phyloP scores from a whole-genome alignment of 202 grass and related monocot genomes.

The Elaeis oleifera region DNA sequence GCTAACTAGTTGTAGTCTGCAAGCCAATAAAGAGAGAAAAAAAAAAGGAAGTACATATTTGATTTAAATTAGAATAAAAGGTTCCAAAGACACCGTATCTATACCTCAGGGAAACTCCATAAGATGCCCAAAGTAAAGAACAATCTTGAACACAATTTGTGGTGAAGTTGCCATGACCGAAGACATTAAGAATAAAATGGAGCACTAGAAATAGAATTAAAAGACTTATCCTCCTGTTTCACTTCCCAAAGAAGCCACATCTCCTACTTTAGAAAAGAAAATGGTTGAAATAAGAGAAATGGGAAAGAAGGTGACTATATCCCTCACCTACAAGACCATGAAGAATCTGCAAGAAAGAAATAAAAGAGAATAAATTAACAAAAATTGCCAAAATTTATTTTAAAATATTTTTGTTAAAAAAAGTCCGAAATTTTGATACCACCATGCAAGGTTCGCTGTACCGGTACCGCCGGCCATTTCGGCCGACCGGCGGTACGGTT shows the following conservation, averaged over 20 bases:
- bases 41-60: background rate
- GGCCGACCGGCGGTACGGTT: too few species aligned
- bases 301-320: too few species aligned
- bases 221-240: too few species aligned
- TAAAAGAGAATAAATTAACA: too few species aligned
- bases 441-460: too few species aligned
- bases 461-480: too few species aligned
- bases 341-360: slow-evolving; percentile 51
- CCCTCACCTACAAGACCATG: slow-evolving; percentile 66
- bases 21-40: slow-evolving; percentile 7
- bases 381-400: too few species aligned
- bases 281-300: background rate
- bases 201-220: slow-evolving; percentile 1
- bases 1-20: slow-evolving; percentile 59
- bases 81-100: too few species aligned
- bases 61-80: background rate
- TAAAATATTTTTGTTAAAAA: too few species aligned
- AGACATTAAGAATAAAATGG: slow-evolving; percentile 48
- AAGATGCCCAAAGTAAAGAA: slow-evolving; percentile 81
- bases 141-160: slow-evolving; percentile 68
- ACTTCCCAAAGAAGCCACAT: too few species aligned
- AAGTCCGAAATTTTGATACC: too few species aligned
- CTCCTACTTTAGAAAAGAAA: background rate
- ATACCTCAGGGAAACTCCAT: slow-evolving; percentile 86
- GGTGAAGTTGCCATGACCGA: slow-evolving; percentile 63